These are phyloP conservation scores for Laetiporus sulphureus DNA, from an alignment of 1,284 basidiomycete genomes.

Conservation along the genomic window DNA sequence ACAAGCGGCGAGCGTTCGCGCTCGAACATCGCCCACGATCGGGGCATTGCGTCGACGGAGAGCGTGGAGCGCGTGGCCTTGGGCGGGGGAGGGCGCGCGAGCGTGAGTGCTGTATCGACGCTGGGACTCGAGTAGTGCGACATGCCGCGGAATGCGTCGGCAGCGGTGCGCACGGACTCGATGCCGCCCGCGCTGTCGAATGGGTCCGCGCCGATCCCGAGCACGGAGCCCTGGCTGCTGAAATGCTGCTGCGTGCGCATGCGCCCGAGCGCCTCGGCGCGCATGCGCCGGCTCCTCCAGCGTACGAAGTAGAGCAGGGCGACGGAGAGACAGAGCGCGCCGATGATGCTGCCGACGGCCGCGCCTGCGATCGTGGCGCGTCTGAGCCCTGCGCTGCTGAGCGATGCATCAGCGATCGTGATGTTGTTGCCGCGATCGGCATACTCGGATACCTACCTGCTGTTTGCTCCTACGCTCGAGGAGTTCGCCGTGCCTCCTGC, in stretches of 20 bases:
- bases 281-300: neutral
- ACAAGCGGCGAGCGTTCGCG: slow-evolving; percentile 5
- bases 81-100: neutral
- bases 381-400: neutral
- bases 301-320: slow-evolving; percentile 2
- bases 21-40: slow-evolving; percentile 6
- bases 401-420: neutral
- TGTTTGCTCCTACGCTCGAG: no score
- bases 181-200: slow-evolving; percentile 5
- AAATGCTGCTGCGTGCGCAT: neutral
- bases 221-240: slow-evolving; percentile 4
- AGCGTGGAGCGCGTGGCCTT: neutral
- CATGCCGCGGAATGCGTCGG: slow-evolving; percentile 8
- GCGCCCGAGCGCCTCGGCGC: neutral
- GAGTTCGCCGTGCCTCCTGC: no score
- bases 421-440: no score
- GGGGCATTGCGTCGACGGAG: neutral
- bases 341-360: slow-evolving; percentile 6
- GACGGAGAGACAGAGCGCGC: neutral
- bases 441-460: no score
- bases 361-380: slow-evolving; percentile 7
- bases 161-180: slow-evolving; percentile 7
- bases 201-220: slow-evolving; percentile 5
- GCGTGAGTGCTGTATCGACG: neutral
- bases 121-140: slow-evolving; percentile 5